Percentiles rank a stretch among this genome's conserved stretches.
These are phyloP conservation scores for Lyophyllum decastes DNA, from an alignment of 768 basidiomycete species.

Conservation along the genomic window DNA sequence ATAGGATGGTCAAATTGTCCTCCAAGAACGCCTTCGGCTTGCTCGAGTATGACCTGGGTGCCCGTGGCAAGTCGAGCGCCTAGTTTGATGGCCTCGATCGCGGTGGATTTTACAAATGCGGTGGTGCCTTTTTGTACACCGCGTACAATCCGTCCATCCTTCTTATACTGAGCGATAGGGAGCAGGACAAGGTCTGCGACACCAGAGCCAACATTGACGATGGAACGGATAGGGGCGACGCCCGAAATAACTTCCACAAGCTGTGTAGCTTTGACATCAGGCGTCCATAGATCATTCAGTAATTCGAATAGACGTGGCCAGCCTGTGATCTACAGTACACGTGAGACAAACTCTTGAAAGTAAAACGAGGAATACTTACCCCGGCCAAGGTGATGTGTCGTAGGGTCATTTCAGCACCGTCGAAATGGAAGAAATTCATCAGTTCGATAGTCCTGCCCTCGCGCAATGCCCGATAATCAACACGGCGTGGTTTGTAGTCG, in stretches of 20 bases:
- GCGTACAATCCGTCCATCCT: constrained; percentile 89
- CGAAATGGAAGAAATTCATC: constrained; percentile 99
- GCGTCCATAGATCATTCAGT: constrained; percentile 98
- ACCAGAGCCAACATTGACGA: constrained; percentile 97
- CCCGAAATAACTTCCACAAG: constrained; percentile 96
- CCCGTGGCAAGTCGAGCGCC: constrained; percentile 94
- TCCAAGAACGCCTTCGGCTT: constrained; percentile 89
- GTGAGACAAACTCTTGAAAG: constrained; percentile 3
- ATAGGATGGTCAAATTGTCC: constrained; percentile 69
- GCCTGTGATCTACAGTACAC: constrained; percentile 75
- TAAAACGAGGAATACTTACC: constrained; percentile 47
- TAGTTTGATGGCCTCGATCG: constrained; percentile 92
- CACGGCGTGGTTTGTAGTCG: constrained; percentile 97
- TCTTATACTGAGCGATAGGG: constrained; percentile 96
- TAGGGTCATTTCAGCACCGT: constrained; percentile 97
- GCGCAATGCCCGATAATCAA: constrained; percentile 88
- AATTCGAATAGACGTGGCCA: constrained; percentile 88
- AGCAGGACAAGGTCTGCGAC: constrained; percentile 94
- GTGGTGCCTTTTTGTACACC: constrained; percentile 94
- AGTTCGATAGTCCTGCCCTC: constrained; percentile 93
- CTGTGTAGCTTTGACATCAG: constrained; percentile 98
- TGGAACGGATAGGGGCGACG: constrained; percentile 91
- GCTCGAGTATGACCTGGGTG: constrained; percentile 96
- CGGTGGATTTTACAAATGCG: constrained; percentile 91
- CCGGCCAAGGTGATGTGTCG: constrained; percentile 91